Evolutionary conservation across 805 yeast genomes (phyloP), one percentile per base, ranked within the genome.

Genomic region (Kazachstania martiniae): DNA sequence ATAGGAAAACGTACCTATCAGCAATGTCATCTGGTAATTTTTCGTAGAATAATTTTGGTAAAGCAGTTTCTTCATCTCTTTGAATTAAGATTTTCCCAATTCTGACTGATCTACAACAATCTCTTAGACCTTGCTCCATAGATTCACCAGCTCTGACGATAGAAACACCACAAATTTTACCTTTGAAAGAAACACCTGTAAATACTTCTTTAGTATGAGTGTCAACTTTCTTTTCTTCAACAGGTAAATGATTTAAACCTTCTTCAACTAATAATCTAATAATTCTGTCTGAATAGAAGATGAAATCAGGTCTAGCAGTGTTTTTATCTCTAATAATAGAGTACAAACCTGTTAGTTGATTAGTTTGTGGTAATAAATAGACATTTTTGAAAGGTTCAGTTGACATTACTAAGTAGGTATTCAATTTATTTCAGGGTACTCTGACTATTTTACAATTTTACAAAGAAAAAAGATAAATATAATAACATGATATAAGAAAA

Each of bases 91-190:
- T 89, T 66, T 91, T 91, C 33, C 99, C 99, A 39, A 91, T 82
- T 53, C 97, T 71, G 24, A 91, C 98, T 8, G 94, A 80, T 43
- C 98, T 72, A 58, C 97, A 86, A 61, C 98, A 89, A 57, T 89
- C 97, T 58, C 99, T 75, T 42, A 91, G 66, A 21, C 97, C 98
- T 68, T 85, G 94, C 61, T 91, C 99, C 99, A 91, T 91, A 27
- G 94, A 80, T 60, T 91, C 99, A 44, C 99, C 99, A 4, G 99
- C 99, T 56, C 99, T 72, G 49, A 91, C 93, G 53, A 91, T 91
- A 12, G 95, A 85, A 23, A 91, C 99, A 43, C 99, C 99, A 57
- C 97, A 89, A 39, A 91, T 91, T 59, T 84, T 86, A 27, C 98
- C 97, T 49, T 74, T 62, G 57, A 89, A 89, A 38, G 68, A 66